Evolutionary conservation across 2,329 filamentous ascomycete genomes (phyloP), one percentile per base, ranked within the genome.

Genomic region (Clarireedia sp.): DNA sequence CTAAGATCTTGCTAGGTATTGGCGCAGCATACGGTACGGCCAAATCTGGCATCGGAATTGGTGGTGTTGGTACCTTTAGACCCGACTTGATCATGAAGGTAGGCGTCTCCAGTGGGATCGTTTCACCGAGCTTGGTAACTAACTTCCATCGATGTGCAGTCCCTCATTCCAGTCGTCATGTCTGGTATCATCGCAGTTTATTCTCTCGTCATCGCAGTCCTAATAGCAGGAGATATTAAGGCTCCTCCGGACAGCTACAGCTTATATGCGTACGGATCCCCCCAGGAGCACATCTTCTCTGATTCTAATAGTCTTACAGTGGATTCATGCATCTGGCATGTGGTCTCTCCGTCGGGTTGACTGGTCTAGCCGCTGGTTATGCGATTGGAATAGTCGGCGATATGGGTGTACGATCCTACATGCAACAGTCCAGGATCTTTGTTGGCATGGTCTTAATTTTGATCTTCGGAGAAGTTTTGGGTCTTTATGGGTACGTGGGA

Each of bases 181-280:
- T 95, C 94, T 66, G 94, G 94, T 82, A 99, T 99, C 70, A 90
- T 99, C 68, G 94, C 94, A 57, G 94, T 99, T 64, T 99, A 99
- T 75, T 89, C 91, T 51, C 87, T 99, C 65, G 94, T 99, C 67
- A 91, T 99, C 64, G 88, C 92, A 17, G 94, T 99, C 68, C 82
- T 99, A 64, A 99, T 99, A 71, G 89, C 90, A 55, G 87, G 90
- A 72, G 90, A 96, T 71, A 83, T 97, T 71, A 80, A 79, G 49
- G 88, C 90, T 26, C 87, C 86, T 56, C 78, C 80, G 16, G 74
- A 41, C 1, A 70, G 78, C 69, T 96, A 95, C 75, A 90, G 85
- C 68, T 77, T 97, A 62, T 99, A 94, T 75, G 86, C 81, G 85
- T 89, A 77, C 60, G 82, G 29, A 37, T 54, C 29, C 29, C 10